phyloP scores from a whole-genome alignment of 257 asterid species.

The Solanum stenotomum region DNA sequence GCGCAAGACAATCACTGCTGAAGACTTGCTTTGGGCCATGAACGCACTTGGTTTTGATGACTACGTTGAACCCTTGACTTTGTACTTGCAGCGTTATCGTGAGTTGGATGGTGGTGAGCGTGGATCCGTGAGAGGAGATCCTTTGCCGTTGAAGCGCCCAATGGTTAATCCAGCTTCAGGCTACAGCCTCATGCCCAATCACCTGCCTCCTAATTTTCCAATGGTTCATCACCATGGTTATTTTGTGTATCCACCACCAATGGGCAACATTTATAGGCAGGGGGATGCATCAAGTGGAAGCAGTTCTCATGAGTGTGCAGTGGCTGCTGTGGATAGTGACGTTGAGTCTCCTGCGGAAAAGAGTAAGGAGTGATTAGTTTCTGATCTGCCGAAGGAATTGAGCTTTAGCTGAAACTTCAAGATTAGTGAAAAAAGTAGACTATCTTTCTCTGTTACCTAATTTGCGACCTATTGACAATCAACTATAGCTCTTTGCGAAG shows the following conservation, averaged over 20 bases:
- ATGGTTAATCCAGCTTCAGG: conserved; percentile 23
- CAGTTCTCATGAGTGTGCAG: conserved; percentile 24
- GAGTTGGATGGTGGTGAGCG: conserved; percentile 76
- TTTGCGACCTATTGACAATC: background rate
- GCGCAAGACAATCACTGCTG: conserved; percentile 93
- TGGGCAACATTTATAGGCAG: conserved; percentile 31
- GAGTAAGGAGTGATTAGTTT: conserved; percentile 34
- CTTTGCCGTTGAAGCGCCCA: conserved; percentile 35
- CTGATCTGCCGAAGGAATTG: background rate
- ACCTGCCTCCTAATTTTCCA: conserved; percentile 13
- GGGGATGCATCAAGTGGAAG: conserved; percentile 39
- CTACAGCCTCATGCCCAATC: conserved; percentile 15
- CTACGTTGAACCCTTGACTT: conserved; percentile 81
- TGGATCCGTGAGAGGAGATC: conserved; percentile 53
- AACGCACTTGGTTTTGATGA: conserved; percentile 92
- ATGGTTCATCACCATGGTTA: conserved; percentile 46
- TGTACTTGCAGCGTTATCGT: conserved; percentile 76
- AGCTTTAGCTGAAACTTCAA: background rate
- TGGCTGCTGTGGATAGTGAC: conserved; percentile 13
- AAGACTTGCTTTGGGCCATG: conserved; percentile 97
- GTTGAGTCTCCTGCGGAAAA: conserved; percentile 26
- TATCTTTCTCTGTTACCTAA: background rate
- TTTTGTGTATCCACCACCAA: conserved; percentile 29
- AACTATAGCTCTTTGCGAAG: background rate
- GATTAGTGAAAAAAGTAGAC: conserved; percentile 4